Evolutionary conservation across 176 grass and related monocot species (phyloP), one percentile per base, ranked within the genome.

Genomic region (Triticum timopheevii): DNA sequence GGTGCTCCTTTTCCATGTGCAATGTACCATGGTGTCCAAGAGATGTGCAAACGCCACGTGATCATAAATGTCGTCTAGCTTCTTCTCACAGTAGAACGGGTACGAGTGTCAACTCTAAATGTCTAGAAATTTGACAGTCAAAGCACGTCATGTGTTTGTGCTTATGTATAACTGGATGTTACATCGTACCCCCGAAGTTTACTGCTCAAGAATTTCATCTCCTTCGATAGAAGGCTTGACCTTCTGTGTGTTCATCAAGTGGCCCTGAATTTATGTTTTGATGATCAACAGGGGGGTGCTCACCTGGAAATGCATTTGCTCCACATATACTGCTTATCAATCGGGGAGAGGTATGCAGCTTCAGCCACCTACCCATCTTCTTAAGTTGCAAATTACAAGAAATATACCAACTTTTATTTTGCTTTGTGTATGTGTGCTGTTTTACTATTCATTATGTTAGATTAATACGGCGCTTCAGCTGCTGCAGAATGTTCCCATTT

Each of bases 281-380:
- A 52, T 24, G 40, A 65, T 76, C 61, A 63, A 63, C 74, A 84
- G 81, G 73, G n/a, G 73, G 77, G 7, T 70, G 76, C 81, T 76
- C 85, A 45, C 59, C 82, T 82, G 65, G 85, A 49, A 84, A 59
- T 82, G 90, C 81, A 56, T 88, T 91, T 81, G 87, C 77, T 54
- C 90, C 86, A 38, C 81, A 88, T 76, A 59, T 80, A 20, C 38
- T 91, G 40, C 25, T 24, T 52, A 74, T 88, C 56, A 69, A 77
- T 44, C 33, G 36, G 67, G 86, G 86, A 83, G 90, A 88, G 82
- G 90, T 88, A 83, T 71, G 79, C 25, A 67, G 19, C 70, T 73
- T 44, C 70, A 73, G 22, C 12, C 70, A 24, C 70, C 22, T 7
- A 73, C 20, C 28, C 50, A 59, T 33, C 28, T 49, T 49, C 72